Base-by-base conservation (phyloP, 1,284 basidiomycete species). In the Prillingera fragicola region DNA sequence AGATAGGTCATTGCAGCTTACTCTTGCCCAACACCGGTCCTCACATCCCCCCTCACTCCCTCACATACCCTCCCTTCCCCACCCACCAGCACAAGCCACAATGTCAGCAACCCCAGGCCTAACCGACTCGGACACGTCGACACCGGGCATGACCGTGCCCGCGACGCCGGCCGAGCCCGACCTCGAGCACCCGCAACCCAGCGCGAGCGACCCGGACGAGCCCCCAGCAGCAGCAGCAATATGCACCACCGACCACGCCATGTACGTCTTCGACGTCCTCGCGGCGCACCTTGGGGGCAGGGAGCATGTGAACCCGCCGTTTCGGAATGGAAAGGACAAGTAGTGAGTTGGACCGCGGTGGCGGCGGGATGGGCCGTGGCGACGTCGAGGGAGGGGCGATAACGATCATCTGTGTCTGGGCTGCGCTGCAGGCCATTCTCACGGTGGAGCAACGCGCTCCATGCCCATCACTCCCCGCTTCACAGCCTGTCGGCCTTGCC, bases 231-330 rank as follows among this genome's bases (percentile, higher is more conserved):
- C n/a, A n/a, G n/a, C n/a, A n/a, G 38, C 40, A 12, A 48, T 52
- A 15, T 68, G 65, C 48, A 63, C 57, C 23, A 27, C 43, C 1
- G 67, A 68, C 28, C 75, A 78, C 56, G 73, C 71, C 19, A 63
- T 62, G 55, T 76, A 72, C 59, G 77, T 75, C 61, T 76, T 78
- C 50, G 70, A 73, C 40, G 71, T 73, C 21, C 69, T 78, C 36
- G 50, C 65, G 2, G 61, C 71, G 4, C 60, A 72, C 18, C 63
- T 75, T 33, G 36, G 57, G 15, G 23, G 41, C 39, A 31, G 46
- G 28, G 36, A 50, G 15, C 45, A 54, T 7, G 29, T 50, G 8
- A 3, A 33, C 8, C 41, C 52, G 5, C 44, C 62, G 31, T 60
- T 65, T 50, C 25, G 49, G 26, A 53, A 65, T 21, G 43, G 50